Conservation (phyloP, 768 basidiomycete species). For the Rhizopogon vesiculosus region DNA sequence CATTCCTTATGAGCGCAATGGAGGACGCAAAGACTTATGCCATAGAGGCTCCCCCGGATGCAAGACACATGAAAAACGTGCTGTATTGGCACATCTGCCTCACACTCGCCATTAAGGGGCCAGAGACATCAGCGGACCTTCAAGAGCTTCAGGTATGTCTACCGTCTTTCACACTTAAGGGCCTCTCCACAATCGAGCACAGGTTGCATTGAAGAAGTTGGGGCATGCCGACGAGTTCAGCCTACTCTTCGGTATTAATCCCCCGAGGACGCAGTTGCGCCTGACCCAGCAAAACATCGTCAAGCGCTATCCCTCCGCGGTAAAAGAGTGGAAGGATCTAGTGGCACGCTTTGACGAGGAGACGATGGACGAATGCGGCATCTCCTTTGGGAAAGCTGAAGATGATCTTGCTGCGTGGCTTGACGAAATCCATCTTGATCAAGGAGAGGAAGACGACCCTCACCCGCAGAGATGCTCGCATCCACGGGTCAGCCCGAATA, state of each 20-base stretch:
- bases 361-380: constrained; percentile 16
- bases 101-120: constrained; percentile 46
- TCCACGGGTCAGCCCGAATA: constrained; percentile 43
- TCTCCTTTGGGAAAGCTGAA: constrained; percentile 37
- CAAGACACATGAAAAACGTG: constrained; percentile 54
- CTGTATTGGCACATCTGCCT: constrained; percentile 57
- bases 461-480: constrained; percentile 30
- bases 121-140: constrained; percentile 44
- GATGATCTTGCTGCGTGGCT: constrained; percentile 60
- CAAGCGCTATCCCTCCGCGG: constrained; percentile 37
- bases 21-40: constrained; percentile 58
- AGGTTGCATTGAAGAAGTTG: constrained; percentile 37
- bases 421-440: constrained; percentile 40
- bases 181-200: constrained; percentile 6
- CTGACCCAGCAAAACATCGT: constrained; percentile 50
- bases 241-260: constrained; percentile 37
- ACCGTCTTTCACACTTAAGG: neutral
- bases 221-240: constrained; percentile 50
- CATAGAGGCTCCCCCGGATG: constrained; percentile 55
- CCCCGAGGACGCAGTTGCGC: constrained; percentile 48
- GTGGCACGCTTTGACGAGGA: constrained; percentile 33
- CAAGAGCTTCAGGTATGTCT: constrained; percentile 43
- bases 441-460: constrained; percentile 27
- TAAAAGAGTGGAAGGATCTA: constrained; percentile 42
- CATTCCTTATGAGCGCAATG: constrained; percentile 53